A percentile compares a stretch with the other conserved stretches of the same genome.
phyloP scores from a whole-genome alignment of 495 filamentous ascomycete genomes.

The Penicillium alfredii region DNA sequence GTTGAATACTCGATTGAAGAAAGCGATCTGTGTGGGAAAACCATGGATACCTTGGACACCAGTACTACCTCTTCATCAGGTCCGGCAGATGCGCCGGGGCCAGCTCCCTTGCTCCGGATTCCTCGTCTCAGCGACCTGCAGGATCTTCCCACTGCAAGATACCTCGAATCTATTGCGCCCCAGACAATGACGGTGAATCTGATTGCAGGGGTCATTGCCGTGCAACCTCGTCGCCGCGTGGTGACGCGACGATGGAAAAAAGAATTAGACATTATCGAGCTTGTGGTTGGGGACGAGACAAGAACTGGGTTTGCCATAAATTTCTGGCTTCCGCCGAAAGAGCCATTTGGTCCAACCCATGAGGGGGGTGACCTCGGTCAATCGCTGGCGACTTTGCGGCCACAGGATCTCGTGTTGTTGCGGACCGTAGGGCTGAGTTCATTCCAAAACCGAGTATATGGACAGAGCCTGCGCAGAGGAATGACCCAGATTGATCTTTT shows the following conservation, averaged over 20 bases:
- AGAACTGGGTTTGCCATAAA: constrained; percentile 73
- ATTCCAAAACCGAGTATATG: constrained; percentile 71
- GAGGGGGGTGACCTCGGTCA: constrained; percentile 28
- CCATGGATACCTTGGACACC: constrained; percentile 14
- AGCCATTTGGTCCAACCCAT: constrained; percentile 13
- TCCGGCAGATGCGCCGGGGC: constrained; percentile 9
- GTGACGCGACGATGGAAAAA: constrained; percentile 43
- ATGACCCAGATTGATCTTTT: constrained; percentile 69
- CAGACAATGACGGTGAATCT: constrained; percentile 77
- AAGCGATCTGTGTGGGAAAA: constrained; percentile 22
- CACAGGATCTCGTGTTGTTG: constrained; percentile 68
- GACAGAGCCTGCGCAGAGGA: constrained; percentile 63
- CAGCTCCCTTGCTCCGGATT: constrained; percentile 13
- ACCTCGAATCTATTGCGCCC: constrained; percentile 63
- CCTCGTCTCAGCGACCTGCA: constrained; percentile 56
- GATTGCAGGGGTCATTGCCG: constrained; percentile 69
- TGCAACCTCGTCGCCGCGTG: constrained; percentile 59
- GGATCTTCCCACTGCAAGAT: constrained; percentile 61
- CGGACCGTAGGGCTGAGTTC: constrained; percentile 69
- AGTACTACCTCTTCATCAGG: constrained; percentile 7
- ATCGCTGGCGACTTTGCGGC: constrained; percentile 48
- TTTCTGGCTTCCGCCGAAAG: constrained; percentile 61
- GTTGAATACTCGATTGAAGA: constrained; percentile 21
- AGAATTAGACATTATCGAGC: constrained; percentile 60
- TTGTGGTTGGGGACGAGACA: constrained; percentile 84